phyloP scores from a whole-genome alignment of 2,329 filamentous ascomycete species.

The Exophiala viscosa region DNA sequence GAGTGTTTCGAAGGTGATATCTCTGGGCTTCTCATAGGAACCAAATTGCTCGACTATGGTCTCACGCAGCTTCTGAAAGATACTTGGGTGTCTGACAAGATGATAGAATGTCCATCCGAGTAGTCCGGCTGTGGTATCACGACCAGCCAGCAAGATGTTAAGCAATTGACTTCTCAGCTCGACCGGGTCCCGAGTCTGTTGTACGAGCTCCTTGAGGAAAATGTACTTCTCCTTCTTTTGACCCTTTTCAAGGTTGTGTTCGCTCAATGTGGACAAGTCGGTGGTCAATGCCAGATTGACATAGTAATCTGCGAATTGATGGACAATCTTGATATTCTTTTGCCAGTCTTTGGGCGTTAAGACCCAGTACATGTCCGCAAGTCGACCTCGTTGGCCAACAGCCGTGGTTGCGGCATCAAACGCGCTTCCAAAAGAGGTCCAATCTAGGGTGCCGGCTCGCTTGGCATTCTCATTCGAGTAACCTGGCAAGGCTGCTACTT shows the following conservation, averaged over 20 bases:
- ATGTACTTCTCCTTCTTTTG: slow-evolving; percentile 39
- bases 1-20: slow-evolving; percentile 43
- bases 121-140: slow-evolving; percentile 51
- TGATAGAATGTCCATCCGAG: slow-evolving; percentile 48
- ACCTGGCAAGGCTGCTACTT: slow-evolving; percentile 35
- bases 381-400: slow-evolving; percentile 31
- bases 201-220: slow-evolving; percentile 48
- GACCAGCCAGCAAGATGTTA: slow-evolving; percentile 51
- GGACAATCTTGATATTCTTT: slow-evolving; percentile 40
- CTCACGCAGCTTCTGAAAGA: slow-evolving; percentile 38
- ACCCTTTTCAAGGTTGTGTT: slow-evolving; percentile 31
- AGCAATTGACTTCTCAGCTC: slow-evolving; percentile 47
- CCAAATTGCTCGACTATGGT: slow-evolving; percentile 40
- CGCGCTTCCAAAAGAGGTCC: slow-evolving; percentile 32
- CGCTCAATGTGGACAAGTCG: slow-evolving; percentile 25
- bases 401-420: slow-evolving; percentile 34
- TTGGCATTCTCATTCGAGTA: slow-evolving; percentile 64
- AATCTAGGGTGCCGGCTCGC: slow-evolving; percentile 60
- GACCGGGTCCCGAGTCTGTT: slow-evolving; percentile 42
- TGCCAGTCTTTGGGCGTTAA: slow-evolving; percentile 39
- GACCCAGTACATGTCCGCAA: slow-evolving; percentile 37
- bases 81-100: slow-evolving; percentile 39
- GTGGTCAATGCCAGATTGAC: slow-evolving; percentile 39
- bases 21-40: slow-evolving; percentile 35
- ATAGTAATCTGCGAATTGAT: slow-evolving; percentile 49